Percentiles rank a stretch among this genome's conserved stretches.
These are phyloP conservation scores for Cutaneotrichosporon cutaneum DNA, from an alignment of 1,284 basidiomycete genomes.

Conservation along the genomic window DNA sequence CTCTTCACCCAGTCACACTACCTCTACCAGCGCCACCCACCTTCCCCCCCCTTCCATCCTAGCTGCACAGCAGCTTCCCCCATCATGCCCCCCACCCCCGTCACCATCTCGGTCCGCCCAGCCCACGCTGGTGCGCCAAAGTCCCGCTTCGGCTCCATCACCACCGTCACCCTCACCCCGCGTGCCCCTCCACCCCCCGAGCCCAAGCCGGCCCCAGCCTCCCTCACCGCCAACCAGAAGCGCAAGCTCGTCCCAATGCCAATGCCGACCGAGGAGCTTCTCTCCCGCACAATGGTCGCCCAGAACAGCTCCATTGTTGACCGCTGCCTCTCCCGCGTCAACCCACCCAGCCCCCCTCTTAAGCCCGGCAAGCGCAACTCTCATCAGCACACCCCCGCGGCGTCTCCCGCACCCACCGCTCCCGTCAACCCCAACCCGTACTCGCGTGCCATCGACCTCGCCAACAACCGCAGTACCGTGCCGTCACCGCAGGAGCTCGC, in stretches of 20 bases:
- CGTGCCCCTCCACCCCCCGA: slow-evolving; percentile 8
- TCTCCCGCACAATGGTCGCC: slow-evolving; percentile 29
- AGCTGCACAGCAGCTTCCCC: not conserved
- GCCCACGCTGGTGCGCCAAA: slow-evolving; percentile 2
- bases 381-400: slow-evolving; percentile 21
- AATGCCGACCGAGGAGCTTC: slow-evolving; percentile 14
- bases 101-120: slow-evolving; percentile 21
- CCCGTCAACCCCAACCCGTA: slow-evolving; percentile 31
- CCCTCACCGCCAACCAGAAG: slow-evolving; percentile 19
- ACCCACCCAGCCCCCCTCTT: slow-evolving; percentile 13
- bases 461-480: slow-evolving; percentile 34
- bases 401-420: slow-evolving; percentile 16
- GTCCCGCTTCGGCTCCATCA: not conserved
- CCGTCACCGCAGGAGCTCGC: slow-evolving; percentile 37
- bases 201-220: not conserved
- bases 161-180: slow-evolving; percentile 5
- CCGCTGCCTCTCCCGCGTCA: slow-evolving; percentile 32
- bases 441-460: slow-evolving; percentile 34
- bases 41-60: not conserved
- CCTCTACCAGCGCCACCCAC: not conserved
- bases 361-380: slow-evolving; percentile 21
- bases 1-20: slow-evolving; percentile 2
- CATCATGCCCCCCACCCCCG: slow-evolving; percentile 31
- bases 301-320: slow-evolving; percentile 35
- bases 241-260: slow-evolving; percentile 17